These are phyloP conservation scores for Picochlorum sp. DNA, from an alignment of 139 green algal species.

Conservation along the genomic window DNA sequence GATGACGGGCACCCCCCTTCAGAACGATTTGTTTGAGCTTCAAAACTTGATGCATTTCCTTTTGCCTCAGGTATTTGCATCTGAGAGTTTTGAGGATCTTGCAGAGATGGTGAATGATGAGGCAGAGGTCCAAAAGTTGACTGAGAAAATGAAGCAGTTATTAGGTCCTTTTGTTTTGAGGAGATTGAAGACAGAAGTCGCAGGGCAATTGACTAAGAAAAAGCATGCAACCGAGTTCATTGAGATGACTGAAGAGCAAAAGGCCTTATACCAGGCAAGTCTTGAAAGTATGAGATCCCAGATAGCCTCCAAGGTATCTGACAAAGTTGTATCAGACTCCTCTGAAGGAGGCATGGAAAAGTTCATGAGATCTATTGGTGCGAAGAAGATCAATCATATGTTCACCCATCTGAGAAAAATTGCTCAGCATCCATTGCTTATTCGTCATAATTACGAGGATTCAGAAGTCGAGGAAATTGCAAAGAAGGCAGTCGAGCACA, in stretches of 20 bases:
- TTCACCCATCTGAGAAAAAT: conserved; percentile 92
- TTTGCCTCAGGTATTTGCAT: conserved; percentile 67
- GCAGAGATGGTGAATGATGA: conserved; percentile 33
- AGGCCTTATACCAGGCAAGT: conserved; percentile 39
- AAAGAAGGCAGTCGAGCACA: conserved; percentile 25
- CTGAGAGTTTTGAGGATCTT: conserved; percentile 26
- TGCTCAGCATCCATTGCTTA: conserved; percentile 88
- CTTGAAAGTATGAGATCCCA: conserved; percentile 29
- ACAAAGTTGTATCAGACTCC: conserved; percentile 8
- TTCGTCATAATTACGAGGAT: conserved; percentile 62
- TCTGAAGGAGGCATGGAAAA: conserved; percentile 14
- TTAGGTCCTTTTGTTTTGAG: conserved; percentile 85
- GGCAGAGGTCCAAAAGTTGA: conserved; percentile 33
- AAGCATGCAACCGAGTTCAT: conserved; percentile 48
- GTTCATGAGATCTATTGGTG: conserved; percentile 35
- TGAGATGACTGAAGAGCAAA: conserved; percentile 51
- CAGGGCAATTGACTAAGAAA: conserved; percentile 71
- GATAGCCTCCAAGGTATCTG: conserved; percentile 14
- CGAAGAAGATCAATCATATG: conserved; percentile 69
- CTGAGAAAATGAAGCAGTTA: conserved; percentile 71
- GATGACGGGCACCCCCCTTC: conserved; percentile 82
- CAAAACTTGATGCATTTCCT: conserved; percentile 81
- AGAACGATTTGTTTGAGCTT: conserved; percentile 87
- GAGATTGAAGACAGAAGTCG: conserved; percentile 82
- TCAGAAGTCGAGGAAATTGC: conserved; percentile 55